Base-by-base conservation (phyloP, 345 rosid genomes). In the Mercurialis annua region DNA sequence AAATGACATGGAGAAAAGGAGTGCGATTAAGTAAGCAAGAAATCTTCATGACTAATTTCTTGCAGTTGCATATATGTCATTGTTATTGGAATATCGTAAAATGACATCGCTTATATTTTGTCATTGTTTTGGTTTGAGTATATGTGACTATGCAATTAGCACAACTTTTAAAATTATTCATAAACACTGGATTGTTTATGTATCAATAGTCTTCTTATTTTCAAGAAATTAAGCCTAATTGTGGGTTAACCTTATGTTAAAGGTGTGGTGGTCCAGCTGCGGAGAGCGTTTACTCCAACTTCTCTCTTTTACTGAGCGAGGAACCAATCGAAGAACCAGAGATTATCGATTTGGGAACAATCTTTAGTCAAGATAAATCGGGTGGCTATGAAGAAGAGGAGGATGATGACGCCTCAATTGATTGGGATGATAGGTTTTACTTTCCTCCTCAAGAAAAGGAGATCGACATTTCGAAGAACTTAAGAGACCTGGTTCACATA, bases 261-360 rank as follows among this genome's bases (percentile, higher is more conserved):
- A 90, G 99, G 74, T 94, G 98, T 59, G 84, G 92, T 27, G 83
- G 81, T 70, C 83, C 85, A 61, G 83, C 90, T 43, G 90, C 91
- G 11, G 85, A 87, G 80, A 53, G 86, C 59, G 68, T 94, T 12
- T 94, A 82, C 86, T 78, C 90, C 81, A 86, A 89, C 81, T 85
- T 94, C 80, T 81, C 91, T 2, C 68, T 94, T 18, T 63, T 89
- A 71, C 85, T 94, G 23, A 80, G 81, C 1, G 87, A 90, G 66
- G 90, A 89, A 33, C 87, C 85, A 10, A 77, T 89, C 38, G 86
- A 87, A 68, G 92, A 90, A 54, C 89, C 96, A 0, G 90, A 91
- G 46, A 66, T 84, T 11, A 78, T 90, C 18, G 76, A 86, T 68
- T 69, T 93, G 62, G 92, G 87, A 59, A 61, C 66, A 34, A 53